Evolutionary conservation across 192 early-diverging fungal species (phyloP).

Genomic region (Coemansia sp.): DNA sequence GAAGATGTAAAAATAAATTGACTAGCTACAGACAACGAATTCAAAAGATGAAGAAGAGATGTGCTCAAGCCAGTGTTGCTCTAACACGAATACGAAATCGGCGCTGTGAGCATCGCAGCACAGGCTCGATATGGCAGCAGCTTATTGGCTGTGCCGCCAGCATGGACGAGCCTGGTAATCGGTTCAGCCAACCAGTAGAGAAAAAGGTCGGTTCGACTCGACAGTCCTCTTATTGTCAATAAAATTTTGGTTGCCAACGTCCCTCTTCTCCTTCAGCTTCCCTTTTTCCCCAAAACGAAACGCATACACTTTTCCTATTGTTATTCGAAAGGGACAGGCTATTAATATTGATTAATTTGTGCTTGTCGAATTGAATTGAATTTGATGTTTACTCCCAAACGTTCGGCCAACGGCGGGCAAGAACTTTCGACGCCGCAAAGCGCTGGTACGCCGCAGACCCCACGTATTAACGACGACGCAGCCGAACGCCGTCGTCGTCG

Average conservation of each 20-base stretch:
- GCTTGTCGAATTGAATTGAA: background rate
- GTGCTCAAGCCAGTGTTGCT: background rate
- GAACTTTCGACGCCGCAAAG: slow-evolving; percentile 43
- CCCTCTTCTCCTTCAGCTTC: background rate
- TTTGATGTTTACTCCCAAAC: slow-evolving; percentile 43
- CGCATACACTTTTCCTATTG: background rate
- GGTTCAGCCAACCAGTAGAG: background rate
- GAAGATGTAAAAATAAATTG: background rate
- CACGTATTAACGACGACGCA: slow-evolving; percentile 57
- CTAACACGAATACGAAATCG: background rate
- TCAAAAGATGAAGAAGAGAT: background rate
- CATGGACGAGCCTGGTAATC: background rate
- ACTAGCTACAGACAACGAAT: background rate
- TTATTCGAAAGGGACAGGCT: background rate
- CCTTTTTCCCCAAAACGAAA: slow-evolving; percentile 7
- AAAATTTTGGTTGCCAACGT: background rate
- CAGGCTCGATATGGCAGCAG: background rate
- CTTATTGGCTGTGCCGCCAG: background rate
- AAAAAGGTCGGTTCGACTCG: background rate
- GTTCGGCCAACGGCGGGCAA: slow-evolving; percentile 14
- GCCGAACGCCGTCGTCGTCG: slow-evolving; percentile 56
- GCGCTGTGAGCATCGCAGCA: too few relatives aligned
- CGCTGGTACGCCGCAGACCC: slow-evolving; percentile 34
- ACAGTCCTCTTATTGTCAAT: background rate
- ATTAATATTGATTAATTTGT: background rate